phyloP scores from a whole-genome alignment of 2,329 filamentous ascomycete species.

The Hypoxylon sp. region DNA sequence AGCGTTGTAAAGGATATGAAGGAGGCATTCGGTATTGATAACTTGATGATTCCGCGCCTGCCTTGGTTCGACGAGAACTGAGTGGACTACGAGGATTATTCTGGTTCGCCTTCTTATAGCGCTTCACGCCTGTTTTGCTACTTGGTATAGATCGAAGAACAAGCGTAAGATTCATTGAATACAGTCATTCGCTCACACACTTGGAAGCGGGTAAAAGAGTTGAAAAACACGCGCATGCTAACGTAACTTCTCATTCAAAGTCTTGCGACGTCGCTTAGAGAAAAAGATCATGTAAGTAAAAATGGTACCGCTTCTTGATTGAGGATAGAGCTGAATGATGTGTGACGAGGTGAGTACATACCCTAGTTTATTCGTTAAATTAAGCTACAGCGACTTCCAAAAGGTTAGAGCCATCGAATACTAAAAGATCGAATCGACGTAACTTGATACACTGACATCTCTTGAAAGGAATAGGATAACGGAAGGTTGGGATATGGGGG shows the following conservation, averaged over 20 bases:
- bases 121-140: conserved; percentile 18
- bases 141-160: conserved; percentile 11
- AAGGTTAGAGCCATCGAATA: background rate
- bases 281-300: background rate
- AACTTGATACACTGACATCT: background rate
- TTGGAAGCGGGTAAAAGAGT: background rate
- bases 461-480: background rate
- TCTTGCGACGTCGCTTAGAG: background rate
- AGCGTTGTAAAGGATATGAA: conserved; percentile 34
- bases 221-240: background rate
- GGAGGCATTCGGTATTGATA: conserved; percentile 34
- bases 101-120: conserved; percentile 13
- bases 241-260: background rate
- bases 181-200: background rate
- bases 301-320: background rate
- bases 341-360: too few relatives aligned
- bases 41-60: conserved; percentile 34
- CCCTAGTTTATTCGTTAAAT: too few relatives aligned
- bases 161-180: conserved; percentile 19
- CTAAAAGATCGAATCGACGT: background rate
- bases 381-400: background rate
- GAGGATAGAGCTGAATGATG: too few relatives aligned
- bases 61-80: conserved; percentile 14
- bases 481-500: background rate
- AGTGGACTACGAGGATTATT: background rate